A percentile compares a stretch with the other conserved stretches of the same genome.
Conservation (phyloP, 2,329 filamentous ascomycete genomes). For the Furcasterigmium furcatum region DNA sequence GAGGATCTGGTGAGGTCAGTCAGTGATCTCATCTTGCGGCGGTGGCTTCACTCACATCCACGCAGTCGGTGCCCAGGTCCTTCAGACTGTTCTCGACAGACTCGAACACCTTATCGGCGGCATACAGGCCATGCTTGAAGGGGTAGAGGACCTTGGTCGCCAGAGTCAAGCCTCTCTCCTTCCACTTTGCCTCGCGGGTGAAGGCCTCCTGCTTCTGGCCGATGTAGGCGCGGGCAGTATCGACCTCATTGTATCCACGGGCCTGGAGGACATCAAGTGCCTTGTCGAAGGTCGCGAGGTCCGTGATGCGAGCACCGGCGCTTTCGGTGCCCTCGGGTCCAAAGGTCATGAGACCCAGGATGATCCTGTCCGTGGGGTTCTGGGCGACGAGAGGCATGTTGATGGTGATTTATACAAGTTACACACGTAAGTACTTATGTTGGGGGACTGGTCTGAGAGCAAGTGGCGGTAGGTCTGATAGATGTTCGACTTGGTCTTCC, state of each 20-base stretch:
- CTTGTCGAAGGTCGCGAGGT: conserved; percentile 62
- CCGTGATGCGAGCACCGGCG: conserved; percentile 69
- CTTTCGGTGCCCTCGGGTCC: conserved; percentile 53
- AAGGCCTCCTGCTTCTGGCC: conserved; percentile 74
- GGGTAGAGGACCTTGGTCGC: conserved; percentile 78
- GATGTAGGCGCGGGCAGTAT: conserved; percentile 77
- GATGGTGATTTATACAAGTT: conserved; percentile 9
- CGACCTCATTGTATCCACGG: conserved; percentile 80
- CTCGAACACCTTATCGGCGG: conserved; percentile 59
- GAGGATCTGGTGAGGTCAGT: conserved; percentile 48
- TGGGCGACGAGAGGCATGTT: conserved; percentile 45
- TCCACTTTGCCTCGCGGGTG: conserved; percentile 72
- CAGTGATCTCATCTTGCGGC: neutral
- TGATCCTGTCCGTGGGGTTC: conserved; percentile 59
- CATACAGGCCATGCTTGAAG: conserved; percentile 52
- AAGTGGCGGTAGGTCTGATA: neutral
- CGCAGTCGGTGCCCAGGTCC: conserved; percentile 68
- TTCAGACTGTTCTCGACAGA: conserved; percentile 65
- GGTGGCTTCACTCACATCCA: conserved; percentile 52
- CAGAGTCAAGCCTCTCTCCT: conserved; percentile 71
- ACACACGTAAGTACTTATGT: conserved; percentile 5
- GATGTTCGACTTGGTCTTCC: conserved; percentile 1
- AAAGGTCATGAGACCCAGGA: conserved; percentile 87
- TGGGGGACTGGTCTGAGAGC: neutral
- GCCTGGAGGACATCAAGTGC: conserved; percentile 72